A percentile compares a stretch with the other conserved stretches of the same genome.
phyloP scores from a whole-genome alignment of 352 stramenopile genomes.

The Globisporangium alternatum region DNA sequence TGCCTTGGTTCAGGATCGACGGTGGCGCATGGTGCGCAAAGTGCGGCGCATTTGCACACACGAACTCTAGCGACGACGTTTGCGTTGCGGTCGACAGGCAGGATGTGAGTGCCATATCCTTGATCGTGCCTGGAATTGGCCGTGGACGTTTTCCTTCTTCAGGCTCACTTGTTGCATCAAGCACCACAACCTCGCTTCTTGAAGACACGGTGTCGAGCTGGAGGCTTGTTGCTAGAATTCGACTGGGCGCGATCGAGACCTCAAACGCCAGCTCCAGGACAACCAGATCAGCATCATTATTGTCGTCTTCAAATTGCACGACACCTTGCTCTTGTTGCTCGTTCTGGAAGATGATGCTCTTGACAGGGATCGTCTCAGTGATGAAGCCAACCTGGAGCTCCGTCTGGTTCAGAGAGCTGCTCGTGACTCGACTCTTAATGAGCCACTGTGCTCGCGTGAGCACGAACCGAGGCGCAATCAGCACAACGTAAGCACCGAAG shows the following conservation, averaged over 20 bases:
- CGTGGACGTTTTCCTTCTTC: neutral
- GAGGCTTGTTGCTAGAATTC: neutral
- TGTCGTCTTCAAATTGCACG: neutral
- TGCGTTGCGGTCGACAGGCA: neutral
- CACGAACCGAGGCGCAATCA: constrained; percentile 12
- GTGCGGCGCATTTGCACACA: neutral
- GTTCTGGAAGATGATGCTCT: neutral
- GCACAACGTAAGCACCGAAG: neutral
- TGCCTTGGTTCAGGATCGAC: neutral
- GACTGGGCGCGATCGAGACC: neutral
- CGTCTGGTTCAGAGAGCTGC: neutral
- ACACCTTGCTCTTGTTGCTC: neutral
- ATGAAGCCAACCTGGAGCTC: neutral
- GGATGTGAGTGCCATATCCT: neutral
- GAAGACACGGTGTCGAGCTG: constrained; percentile 3
- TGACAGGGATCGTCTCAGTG: constrained; percentile 4
- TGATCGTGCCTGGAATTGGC: neutral
- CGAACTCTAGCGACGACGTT: neutral
- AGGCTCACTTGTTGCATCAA: neutral
- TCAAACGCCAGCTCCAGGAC: constrained; percentile 5
- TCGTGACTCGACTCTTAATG: neutral
- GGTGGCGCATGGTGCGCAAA: neutral
- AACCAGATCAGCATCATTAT: neutral
- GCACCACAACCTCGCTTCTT: neutral
- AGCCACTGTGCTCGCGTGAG: constrained; percentile 6